phyloP scores from a whole-genome alignment of 352 stramenopile genomes.

The Saprolegnia parasitica region DNA sequence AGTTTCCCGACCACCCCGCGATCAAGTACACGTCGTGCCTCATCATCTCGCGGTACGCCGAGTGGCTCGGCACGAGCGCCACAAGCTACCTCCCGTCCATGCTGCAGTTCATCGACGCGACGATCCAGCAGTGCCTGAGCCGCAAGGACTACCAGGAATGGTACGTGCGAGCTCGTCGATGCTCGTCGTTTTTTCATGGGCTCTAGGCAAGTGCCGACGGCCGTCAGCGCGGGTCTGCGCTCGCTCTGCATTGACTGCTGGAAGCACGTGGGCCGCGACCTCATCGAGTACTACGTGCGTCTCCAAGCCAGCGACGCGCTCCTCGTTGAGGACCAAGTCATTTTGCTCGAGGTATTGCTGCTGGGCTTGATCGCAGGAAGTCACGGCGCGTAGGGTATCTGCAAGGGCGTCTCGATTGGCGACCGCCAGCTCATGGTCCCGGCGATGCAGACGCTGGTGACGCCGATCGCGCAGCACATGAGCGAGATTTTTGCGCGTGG shows the following conservation, averaged over 20 bases:
- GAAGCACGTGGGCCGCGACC: constrained; percentile 52
- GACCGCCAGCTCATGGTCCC: constrained; percentile 45
- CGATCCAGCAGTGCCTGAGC: constrained; percentile 50
- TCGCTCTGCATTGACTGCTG: constrained; percentile 77
- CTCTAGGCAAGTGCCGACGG: constrained; percentile 65
- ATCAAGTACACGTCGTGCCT: constrained; percentile 84
- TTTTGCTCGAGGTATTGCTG: constrained; percentile 52
- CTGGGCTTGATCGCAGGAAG: neutral
- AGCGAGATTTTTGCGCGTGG: constrained; percentile 38
- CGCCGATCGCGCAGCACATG: constrained; percentile 55
- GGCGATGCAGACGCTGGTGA: constrained; percentile 63
- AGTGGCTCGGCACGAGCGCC: constrained; percentile 55
- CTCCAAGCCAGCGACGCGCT: constrained; percentile 65
- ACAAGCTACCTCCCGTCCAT: constrained; percentile 44
- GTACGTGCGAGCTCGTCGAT: constrained; percentile 7
- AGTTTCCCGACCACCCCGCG: constrained; percentile 66
- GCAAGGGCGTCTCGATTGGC: constrained; percentile 47
- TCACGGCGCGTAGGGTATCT: constrained; percentile 39
- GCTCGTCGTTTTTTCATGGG: neutral
- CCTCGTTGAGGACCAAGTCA: constrained; percentile 71
- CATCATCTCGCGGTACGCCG: constrained; percentile 74
- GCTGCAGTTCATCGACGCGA: constrained; percentile 67
- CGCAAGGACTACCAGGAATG: constrained; percentile 44
- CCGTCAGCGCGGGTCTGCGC: constrained; percentile 61
- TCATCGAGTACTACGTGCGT: constrained; percentile 73